Evolutionary conservation across 331 rosid genomes (phyloP), one percentile per base, ranked within the genome.

Genomic region (Cydonia oblonga): DNA sequence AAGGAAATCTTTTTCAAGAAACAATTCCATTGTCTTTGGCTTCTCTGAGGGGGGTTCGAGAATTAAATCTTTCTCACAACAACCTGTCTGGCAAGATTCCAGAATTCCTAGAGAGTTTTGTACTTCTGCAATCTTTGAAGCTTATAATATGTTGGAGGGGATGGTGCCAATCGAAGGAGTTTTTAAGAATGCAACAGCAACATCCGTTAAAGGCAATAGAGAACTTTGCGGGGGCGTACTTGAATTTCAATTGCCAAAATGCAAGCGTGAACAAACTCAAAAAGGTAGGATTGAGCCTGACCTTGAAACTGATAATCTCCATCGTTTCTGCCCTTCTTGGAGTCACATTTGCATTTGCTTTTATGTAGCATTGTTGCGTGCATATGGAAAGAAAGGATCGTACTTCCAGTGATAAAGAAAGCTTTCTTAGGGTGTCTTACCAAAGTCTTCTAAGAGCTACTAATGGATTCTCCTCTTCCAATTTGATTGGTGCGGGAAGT

Each of bases 141-240:
- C 70, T 13, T 14, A 65, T 6, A 65, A 65, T 40, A 38, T 42
- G 8, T 62, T 78, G 3, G 62, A 56, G 29, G 81, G 77, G 15
- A 26, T 42, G 60, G 62, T 71, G 33, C 77, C 77, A 28, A 42
- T 4, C 3, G 52, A 22, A n/a, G 81, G 81, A 30, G 53, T 69
- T 71, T 71, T 77, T 51, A 40, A 29, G 30, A 78, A 71, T 46
- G 30, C 64, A 20, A 78, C 29, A 10, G 69, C 77, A 16, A 66
- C 62, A 40, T 78, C 73, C 4, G 26, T 78, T 8, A 6, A 60
- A 7, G 81, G 81, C 15, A 78, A 72, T 28, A 15, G 53, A 5
- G 64, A 64, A 65, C 69, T 58, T 18, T 78, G 81, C 24, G 69
- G 77, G 22, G 77, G 74, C 22, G 18, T 66, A 49, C 58, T 28